These are phyloP conservation scores for Hypoxylon rickii DNA, from an alignment of 495 filamentous ascomycete genomes.

Conservation along the genomic window DNA sequence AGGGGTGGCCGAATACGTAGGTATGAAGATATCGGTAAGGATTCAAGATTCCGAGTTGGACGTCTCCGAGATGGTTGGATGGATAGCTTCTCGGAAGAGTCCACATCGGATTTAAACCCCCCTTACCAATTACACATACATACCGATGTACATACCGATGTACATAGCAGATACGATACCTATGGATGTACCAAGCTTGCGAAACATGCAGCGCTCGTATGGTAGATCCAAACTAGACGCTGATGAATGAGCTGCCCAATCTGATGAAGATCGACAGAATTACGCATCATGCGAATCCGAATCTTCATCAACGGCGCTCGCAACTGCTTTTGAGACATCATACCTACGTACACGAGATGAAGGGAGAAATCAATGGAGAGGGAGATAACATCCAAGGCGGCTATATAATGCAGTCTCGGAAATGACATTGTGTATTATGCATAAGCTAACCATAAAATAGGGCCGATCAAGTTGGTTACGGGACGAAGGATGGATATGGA, in stretches of 20 bases:
- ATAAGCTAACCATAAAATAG: constrained; percentile 36
- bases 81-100: constrained; percentile 19
- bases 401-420: constrained; percentile 32
- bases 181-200: background rate
- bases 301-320: constrained; percentile 28
- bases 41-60: background rate
- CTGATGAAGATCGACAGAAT: constrained; percentile 27
- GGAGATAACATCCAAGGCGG: background rate
- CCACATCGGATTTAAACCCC: constrained; percentile 12
- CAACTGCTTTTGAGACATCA: constrained; percentile 31
- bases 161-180: too few species aligned
- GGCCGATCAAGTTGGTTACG: constrained; percentile 20
- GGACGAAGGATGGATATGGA: background rate
- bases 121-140: too few species aligned
- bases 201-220: constrained; percentile 16
- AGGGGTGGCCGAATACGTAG: background rate
- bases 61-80: constrained; percentile 17
- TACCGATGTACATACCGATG: too few species aligned
- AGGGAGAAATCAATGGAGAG: constrained; percentile 18
- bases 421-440: constrained; percentile 30
- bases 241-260: constrained; percentile 18
- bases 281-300: constrained; percentile 29
- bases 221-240: constrained; percentile 12
- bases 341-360: constrained; percentile 18
- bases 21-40: background rate